Evolutionary conservation across 1,139 yeast genomes (phyloP).

Genomic region (Wickerhamiella pararugosa): DNA sequence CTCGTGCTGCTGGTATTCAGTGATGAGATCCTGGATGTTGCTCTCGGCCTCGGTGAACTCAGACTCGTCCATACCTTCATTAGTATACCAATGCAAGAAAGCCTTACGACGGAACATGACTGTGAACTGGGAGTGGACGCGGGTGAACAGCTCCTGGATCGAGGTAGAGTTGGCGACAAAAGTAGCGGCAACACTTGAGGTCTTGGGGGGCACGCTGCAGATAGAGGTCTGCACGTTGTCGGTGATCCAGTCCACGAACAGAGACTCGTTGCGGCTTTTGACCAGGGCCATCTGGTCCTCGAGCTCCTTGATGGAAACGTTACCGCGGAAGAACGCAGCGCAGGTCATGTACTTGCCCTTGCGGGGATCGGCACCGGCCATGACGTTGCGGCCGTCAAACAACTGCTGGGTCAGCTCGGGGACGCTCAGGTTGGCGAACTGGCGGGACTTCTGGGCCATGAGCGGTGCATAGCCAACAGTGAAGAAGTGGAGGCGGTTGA

Average conservation of each 20-base stretch:
- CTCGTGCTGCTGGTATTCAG: slow-evolving; percentile 33
- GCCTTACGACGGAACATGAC: slow-evolving; percentile 33
- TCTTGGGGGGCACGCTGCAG: slow-evolving; percentile 31
- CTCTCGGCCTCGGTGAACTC: slow-evolving; percentile 34
- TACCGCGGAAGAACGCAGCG: slow-evolving; percentile 33
- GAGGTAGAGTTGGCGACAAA: slow-evolving; percentile 33
- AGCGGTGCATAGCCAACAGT: slow-evolving; percentile 34
- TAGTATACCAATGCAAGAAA: slow-evolving; percentile 33
- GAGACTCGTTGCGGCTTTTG: slow-evolving; percentile 25
- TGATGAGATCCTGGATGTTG: slow-evolving; percentile 29
- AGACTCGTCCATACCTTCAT: slow-evolving; percentile 34
- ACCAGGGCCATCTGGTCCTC: slow-evolving; percentile 29
- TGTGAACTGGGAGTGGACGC: slow-evolving; percentile 29
- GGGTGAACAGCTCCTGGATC: slow-evolving; percentile 30
- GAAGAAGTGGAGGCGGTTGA: slow-evolving; percentile 34
- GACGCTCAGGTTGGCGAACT: slow-evolving; percentile 29
- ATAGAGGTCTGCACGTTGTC: slow-evolving; percentile 31
- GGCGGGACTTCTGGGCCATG: slow-evolving; percentile 25
- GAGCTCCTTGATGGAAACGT: slow-evolving; percentile 32
- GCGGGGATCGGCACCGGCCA: slow-evolving; percentile 33
- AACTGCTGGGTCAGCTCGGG: slow-evolving; percentile 34
- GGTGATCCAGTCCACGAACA: slow-evolving; percentile 32
- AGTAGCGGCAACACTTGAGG: slow-evolving; percentile 29
- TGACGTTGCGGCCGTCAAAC: slow-evolving; percentile 30
- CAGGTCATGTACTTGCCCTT: slow-evolving; percentile 32